A percentile compares a stretch with the other conserved stretches of the same genome.
Conservation (phyloP, 2,329 filamentous ascomycete species). For the Pseudopyricularia javanii region DNA sequence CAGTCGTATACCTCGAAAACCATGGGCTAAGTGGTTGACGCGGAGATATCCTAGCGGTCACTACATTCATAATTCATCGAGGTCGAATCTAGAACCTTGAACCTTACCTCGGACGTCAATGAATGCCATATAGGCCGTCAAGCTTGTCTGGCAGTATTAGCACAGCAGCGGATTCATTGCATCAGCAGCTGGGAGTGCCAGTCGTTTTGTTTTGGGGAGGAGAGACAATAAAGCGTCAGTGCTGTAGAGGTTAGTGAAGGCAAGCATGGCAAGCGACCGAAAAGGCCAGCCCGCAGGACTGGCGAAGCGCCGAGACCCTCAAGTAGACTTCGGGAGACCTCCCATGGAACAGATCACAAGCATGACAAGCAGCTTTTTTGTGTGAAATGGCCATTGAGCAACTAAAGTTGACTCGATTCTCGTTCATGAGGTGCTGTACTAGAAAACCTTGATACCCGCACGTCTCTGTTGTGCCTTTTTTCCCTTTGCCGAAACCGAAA, state of each 20-base stretch:
- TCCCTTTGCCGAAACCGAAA: background rate
- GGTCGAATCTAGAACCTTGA: background rate
- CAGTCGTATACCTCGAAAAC: constrained; percentile 88
- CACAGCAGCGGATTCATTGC: background rate
- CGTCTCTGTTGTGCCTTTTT: background rate
- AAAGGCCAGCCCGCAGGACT: background rate
- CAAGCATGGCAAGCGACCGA: background rate
- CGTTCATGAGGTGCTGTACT: constrained; percentile 21
- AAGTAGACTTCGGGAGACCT: constrained; percentile 56
- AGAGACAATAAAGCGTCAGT: background rate
- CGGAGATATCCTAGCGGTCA: constrained; percentile 78
- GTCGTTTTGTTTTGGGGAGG: no score
- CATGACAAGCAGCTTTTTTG: constrained; percentile 15
- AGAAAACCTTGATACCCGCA: constrained; percentile 1
- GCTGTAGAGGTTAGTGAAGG: background rate
- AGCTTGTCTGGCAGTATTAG: background rate
- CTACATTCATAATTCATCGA: background rate
- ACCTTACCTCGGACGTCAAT: background rate
- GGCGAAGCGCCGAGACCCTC: background rate
- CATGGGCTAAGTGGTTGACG: constrained; percentile 59
- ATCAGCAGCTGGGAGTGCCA: no score
- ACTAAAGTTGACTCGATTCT: constrained; percentile 20
- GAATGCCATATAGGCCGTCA: background rate
- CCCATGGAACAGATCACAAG: constrained; percentile 64
- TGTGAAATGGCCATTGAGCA: constrained; percentile 67